Evolutionary conservation across 1,139 yeast genomes (phyloP).

Genomic region (Scheffersomyces segobiensis): DNA sequence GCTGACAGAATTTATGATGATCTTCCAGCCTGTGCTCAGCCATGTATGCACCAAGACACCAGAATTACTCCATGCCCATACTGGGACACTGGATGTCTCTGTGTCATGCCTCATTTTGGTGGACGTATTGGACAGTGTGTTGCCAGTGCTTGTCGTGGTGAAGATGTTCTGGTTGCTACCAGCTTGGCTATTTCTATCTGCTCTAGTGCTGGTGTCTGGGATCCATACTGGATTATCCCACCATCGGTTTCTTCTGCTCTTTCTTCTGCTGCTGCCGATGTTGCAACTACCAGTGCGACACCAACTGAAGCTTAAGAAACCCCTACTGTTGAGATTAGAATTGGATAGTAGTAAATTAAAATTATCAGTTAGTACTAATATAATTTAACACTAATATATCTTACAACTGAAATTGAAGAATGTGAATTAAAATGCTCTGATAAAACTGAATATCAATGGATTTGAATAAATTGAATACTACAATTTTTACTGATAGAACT

Average conservation of each 20-base stretch:
- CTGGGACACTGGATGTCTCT: slow-evolving; percentile 42
- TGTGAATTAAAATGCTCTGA: no score
- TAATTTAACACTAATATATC: no score
- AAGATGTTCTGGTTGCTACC: slow-evolving; percentile 22
- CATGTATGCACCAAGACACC: slow-evolving; percentile 26
- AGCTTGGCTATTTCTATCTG: slow-evolving; percentile 27
- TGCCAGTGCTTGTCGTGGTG: slow-evolving; percentile 26
- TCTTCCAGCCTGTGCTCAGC: slow-evolving; percentile 48
- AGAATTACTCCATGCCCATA: slow-evolving; percentile 39
- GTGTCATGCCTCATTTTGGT: slow-evolving; percentile 34
- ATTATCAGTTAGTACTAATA: no score
- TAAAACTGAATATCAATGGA: no score
- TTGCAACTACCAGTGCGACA: background rate
- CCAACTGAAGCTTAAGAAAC: background rate
- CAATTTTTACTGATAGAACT: no score
- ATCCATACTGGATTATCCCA: slow-evolving; percentile 27
- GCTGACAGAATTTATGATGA: slow-evolving; percentile 47
- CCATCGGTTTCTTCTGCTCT: background rate
- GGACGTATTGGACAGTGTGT: slow-evolving; percentile 31
- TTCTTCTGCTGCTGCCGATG: slow-evolving; percentile 5
- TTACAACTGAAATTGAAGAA: no score
- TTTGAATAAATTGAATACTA: no score
- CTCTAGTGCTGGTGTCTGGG: slow-evolving; percentile 27
- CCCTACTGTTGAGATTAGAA: no score
- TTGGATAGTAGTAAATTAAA: no score